Base-by-base conservation (phyloP, 2,329 filamentous ascomycete species). In the Xylariomycetidae sp. region DNA sequence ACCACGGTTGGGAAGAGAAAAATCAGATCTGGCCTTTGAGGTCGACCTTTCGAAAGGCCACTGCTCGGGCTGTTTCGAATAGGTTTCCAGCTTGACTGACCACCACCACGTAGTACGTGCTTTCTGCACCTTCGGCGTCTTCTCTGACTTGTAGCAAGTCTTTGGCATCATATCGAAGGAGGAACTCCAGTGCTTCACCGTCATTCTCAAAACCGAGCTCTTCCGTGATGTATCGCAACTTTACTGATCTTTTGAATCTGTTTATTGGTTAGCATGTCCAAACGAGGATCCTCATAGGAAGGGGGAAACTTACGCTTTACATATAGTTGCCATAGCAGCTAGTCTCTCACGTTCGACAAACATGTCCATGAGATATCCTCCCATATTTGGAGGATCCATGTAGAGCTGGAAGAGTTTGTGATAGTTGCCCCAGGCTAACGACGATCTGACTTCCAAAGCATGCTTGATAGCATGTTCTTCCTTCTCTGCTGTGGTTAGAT, bases 401-500 rank as follows among this genome's bases (percentile, higher is more conserved):
- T 96, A 98, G 27, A 98, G 77, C 67, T 87, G 85, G 76, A 98
- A 97, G 64, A 98, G 97, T 60, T 80, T 90, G 67, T 98, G 90
- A 62, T 96, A 96, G 66, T 97, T 97, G 52, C 89, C 89, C 59
- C 94, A 71, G 32, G 92, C 90, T 55, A 97, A 69, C 30, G 92
- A 86, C 33, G 90, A 94, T 51, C 92, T 87, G 44, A 97, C 88
- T 49, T 85, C 77, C 51, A 98, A 69, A 25, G 92, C 92, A 68
- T 98, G 90, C 66, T 88, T 88, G 59, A 98, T 85, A 40, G 87
- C 75, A 42, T 62, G 68, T 61, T 92, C 82, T 62, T 80, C 72
- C 71, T 96, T 96, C 70, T 97, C 92, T 89, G 87, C 80, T 75
- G 82, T 68, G 65, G 90, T 97, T 92, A 98, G 85, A 85, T 96